phyloP scores from a whole-genome alignment of 129 eudicot species.

The Chrysanthemum lavandulifolium region DNA sequence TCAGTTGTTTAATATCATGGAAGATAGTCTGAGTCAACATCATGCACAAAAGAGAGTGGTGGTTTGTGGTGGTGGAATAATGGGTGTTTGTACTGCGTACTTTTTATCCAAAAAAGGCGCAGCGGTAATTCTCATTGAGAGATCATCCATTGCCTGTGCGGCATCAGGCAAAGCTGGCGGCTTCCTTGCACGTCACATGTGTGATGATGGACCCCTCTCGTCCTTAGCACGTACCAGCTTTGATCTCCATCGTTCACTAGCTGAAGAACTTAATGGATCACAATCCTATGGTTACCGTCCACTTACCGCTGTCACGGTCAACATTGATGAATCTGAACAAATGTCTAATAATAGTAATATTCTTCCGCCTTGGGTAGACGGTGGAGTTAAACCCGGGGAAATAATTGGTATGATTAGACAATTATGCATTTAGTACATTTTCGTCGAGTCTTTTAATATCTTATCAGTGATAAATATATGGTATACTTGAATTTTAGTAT shows the following conservation, averaged over 20 bases:
- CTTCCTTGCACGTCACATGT: constrained; percentile 82
- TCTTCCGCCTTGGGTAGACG: constrained; percentile 75
- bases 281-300: constrained; percentile 74
- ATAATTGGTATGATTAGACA: constrained; percentile 47
- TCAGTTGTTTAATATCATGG: no score
- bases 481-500: no score
- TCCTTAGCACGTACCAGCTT: constrained; percentile 80
- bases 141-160: constrained; percentile 85
- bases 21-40: no score
- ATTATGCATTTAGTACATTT: no score
- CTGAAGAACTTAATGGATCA: constrained; percentile 56
- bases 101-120: constrained; percentile 72
- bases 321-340: constrained; percentile 43
- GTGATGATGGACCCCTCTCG: constrained; percentile 67
- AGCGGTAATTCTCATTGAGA: constrained; percentile 64
- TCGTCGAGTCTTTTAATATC: no score
- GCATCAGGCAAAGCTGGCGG: constrained; percentile 95
- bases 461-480: no score
- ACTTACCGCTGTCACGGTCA: constrained; percentile 57
- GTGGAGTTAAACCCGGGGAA: constrained; percentile 38
- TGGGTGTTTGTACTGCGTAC: constrained; percentile 92
- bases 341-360: constrained; percentile 10
- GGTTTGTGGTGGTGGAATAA: constrained; percentile 93
- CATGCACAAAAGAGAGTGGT: constrained; percentile 43
- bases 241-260: constrained; percentile 72